A percentile compares a stretch with the other conserved stretches of the same genome.
phyloP scores from a whole-genome alignment of 1,284 basidiomycete genomes.

The Lentinus polychrous region DNA sequence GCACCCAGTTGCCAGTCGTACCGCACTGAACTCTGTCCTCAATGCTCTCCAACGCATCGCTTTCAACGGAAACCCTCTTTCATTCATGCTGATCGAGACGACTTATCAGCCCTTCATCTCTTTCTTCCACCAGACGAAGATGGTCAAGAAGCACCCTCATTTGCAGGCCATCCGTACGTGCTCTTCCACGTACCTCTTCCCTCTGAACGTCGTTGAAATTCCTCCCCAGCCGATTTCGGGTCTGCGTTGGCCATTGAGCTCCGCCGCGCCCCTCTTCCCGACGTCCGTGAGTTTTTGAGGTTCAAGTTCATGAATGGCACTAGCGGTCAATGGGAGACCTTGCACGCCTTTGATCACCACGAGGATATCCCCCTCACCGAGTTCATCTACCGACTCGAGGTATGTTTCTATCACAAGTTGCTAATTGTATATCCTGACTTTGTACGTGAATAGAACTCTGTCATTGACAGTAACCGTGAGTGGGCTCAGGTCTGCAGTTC shows the following conservation, averaged over 20 bases:
- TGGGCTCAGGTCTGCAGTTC: constrained; percentile 55
- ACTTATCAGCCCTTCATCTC: constrained; percentile 89
- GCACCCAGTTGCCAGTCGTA: constrained; percentile 67
- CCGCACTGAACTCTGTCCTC: constrained; percentile 66
- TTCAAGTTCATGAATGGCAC: constrained; percentile 86
- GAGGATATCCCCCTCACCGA: constrained; percentile 69
- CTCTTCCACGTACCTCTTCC: constrained; percentile 3
- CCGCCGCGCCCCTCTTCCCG: constrained; percentile 63
- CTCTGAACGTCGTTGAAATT: constrained; percentile 10
- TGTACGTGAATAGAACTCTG: constrained; percentile 26
- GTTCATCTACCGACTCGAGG: constrained; percentile 73
- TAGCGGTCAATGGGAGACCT: constrained; percentile 44
- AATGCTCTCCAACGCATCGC: constrained; percentile 66
- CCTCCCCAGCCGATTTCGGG: constrained; percentile 63
- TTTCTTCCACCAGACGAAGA: constrained; percentile 72
- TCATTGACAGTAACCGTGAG: constrained; percentile 61
- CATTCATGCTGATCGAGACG: constrained; percentile 68
- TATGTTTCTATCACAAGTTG: constrained; percentile 22
- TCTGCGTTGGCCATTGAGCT: constrained; percentile 78
- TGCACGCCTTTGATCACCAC: constrained; percentile 64
- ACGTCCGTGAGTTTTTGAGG: constrained; percentile 70
- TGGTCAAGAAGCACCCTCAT: constrained; percentile 49
- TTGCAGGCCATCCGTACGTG: constrained; percentile 58
- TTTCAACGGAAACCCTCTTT: constrained; percentile 72
- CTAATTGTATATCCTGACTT: neutral